Percentiles rank a stretch among this genome's conserved stretches.
These are phyloP conservation scores for Dittrichia graveolens DNA, from an alignment of 129 eudicot genomes.

Conservation along the genomic window DNA sequence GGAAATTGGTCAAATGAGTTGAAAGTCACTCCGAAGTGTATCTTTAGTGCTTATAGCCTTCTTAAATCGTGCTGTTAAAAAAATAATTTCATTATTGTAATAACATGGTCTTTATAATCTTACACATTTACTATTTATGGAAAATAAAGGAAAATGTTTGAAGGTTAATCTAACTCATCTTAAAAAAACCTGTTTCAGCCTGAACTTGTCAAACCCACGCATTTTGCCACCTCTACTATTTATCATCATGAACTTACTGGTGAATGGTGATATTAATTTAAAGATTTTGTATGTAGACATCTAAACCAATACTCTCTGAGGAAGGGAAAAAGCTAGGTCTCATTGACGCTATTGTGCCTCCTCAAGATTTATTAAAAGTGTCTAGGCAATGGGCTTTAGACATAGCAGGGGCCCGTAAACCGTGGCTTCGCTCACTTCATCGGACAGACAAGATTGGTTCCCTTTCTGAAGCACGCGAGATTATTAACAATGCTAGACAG, in stretches of 20 bases:
- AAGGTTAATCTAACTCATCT: neutral
- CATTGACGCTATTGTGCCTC: slow-evolving; percentile 73
- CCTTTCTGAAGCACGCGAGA: slow-evolving; percentile 69
- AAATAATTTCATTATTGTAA: neutral
- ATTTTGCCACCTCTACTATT: slow-evolving; percentile 1
- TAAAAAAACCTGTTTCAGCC: neutral
- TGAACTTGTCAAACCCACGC: neutral
- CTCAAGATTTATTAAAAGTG: slow-evolving; percentile 67
- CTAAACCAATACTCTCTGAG: slow-evolving; percentile 75
- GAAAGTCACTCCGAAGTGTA: neutral
- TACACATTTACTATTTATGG: neutral
- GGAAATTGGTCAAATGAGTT: neutral
- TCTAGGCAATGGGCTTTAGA: slow-evolving; percentile 87
- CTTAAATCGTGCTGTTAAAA: neutral
- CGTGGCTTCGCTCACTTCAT: slow-evolving; percentile 86
- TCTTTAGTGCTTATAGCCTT: neutral
- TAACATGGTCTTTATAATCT: neutral
- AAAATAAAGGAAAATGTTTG: neutral
- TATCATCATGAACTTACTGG: neutral
- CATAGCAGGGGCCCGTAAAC: slow-evolving; percentile 75
- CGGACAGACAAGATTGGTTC: slow-evolving; percentile 78
- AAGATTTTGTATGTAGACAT: slow-evolving; percentile 50
- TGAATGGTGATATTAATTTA: slow-evolving; percentile 11
- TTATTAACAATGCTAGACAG: slow-evolving; percentile 61
- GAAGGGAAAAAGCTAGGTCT: slow-evolving; percentile 88